Evolutionary conservation across 257 asterid species (phyloP).

Genomic region (Capsicum baccatum): DNA sequence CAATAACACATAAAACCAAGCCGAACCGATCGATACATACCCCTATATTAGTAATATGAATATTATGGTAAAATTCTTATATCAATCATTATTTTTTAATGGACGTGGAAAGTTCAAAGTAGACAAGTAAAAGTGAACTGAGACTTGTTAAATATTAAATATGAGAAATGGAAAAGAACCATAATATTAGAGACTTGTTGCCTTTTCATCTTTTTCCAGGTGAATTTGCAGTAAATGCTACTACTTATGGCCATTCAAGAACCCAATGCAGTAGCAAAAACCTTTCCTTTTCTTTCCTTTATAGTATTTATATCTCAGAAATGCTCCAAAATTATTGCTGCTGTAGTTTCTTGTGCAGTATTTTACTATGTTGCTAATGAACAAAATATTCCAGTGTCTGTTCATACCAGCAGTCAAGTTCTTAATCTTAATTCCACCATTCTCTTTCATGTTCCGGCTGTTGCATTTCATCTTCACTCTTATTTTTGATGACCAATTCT

Average conservation of each 20-base stretch:
- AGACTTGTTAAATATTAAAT: no score
- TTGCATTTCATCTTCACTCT: constrained; percentile 10
- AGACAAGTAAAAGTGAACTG: no score
- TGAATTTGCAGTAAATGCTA: no score
- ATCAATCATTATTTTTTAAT: no score
- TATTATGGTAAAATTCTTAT: no score
- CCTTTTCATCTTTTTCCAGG: no score
- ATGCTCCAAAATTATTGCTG: no score
- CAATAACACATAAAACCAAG: no score
- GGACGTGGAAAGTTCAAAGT: no score
- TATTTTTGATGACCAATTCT: neutral
- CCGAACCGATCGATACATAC: no score
- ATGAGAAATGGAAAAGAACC: neutral
- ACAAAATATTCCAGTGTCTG: neutral
- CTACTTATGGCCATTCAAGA: no score
- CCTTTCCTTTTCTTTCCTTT: neutral
- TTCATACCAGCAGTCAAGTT: neutral
- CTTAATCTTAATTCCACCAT: neutral
- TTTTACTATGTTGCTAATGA: constrained; percentile 27
- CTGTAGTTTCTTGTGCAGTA: neutral
- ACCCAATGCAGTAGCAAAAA: neutral
- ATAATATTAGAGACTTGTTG: neutral
- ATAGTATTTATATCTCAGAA: neutral
- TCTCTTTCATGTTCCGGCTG: neutral
- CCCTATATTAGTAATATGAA: no score